phyloP scores from a whole-genome alignment of 768 basidiomycete genomes.

The Pulveroboletus frians region DNA sequence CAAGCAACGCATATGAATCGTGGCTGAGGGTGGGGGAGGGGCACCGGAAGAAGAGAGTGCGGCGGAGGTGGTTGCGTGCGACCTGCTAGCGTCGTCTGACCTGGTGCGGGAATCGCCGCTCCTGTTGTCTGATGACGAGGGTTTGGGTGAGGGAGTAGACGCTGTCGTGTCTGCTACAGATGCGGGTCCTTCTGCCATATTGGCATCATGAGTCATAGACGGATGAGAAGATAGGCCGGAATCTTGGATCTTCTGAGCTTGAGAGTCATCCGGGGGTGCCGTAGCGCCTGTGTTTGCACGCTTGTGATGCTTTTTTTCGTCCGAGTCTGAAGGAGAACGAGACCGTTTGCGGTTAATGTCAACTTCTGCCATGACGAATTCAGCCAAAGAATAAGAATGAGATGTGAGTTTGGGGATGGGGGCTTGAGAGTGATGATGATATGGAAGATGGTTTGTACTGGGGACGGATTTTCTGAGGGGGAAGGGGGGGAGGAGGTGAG shows the following conservation, averaged over 20 bases:
- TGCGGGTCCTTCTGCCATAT: constrained; percentile 50
- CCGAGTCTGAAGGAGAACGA: constrained; percentile 78
- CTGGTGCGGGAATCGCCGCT: constrained; percentile 37
- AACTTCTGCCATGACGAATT: constrained; percentile 81
- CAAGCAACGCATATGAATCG: constrained; percentile 95
- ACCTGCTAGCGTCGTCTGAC: constrained; percentile 34
- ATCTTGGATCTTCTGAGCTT: constrained; percentile 43
- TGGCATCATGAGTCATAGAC: constrained; percentile 50
- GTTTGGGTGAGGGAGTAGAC: constrained; percentile 53
- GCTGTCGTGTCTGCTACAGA: constrained; percentile 43
- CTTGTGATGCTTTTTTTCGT: constrained; percentile 75
- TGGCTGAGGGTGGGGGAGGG: constrained; percentile 59
- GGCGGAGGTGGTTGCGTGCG: constrained; percentile 45
- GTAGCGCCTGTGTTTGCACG: constrained; percentile 77
- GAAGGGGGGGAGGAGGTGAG: constrained; percentile 51
- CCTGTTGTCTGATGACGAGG: constrained; percentile 39
- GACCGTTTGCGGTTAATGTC: constrained; percentile 82
- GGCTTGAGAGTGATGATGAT: constrained; percentile 41
- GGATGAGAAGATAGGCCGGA: constrained; percentile 37
- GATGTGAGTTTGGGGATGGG: constrained; percentile 39
- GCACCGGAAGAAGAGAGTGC: constrained; percentile 44
- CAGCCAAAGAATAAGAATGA: constrained; percentile 38
- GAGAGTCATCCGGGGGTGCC: constrained; percentile 57
- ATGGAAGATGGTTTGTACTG: constrained; percentile 37
- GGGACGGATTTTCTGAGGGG: constrained; percentile 45